Evolutionary conservation across 2,329 filamentous ascomycete genomes (phyloP), one percentile per base, ranked within the genome.

Genomic region (Tricladium varicosporioides): DNA sequence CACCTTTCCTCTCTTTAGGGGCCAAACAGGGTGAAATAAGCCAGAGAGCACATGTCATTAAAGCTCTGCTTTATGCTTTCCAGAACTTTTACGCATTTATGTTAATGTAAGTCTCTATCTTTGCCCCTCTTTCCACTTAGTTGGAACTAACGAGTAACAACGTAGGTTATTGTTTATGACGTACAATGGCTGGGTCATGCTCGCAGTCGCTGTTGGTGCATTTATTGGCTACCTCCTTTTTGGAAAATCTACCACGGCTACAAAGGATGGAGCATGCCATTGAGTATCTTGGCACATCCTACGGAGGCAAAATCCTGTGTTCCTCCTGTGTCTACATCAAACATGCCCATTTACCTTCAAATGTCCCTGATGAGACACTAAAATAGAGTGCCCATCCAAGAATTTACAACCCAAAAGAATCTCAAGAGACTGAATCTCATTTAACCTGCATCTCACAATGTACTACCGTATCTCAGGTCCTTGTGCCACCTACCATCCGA

Each of bases 11-110:
- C 75, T 80, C 81, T 77, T 77, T 87, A 95, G 90, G 90, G 77
- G 87, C 89, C 73, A 83, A 80, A 70, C 82, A 83, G 72, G 76
- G 74, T 62, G 77, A 78, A 62, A 78, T 83, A 62, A 82, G 84
- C 72, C 83, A 85, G 74, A 84, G 82, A 69, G 87, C 85, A 51
- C 92, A 90, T 73, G 71, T 95, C 60, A 77, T 91, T 73, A 93
- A 96, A 79, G 89, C 90, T 27, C 74, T 82, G 32, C 76, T 99
- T 55, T 99, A 99, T 77, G 93, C 87, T 16, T 74, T 94, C 51
- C 94, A 99, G 78, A 95, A 94, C 65, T 97, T 97, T 74, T 99
- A 99, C 74, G 95, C 92, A 48, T 97, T 99, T 70, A 97, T 99
- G 81, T 92, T 99, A 72, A 99, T 99, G 94, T 97, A 73, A 86